Base-by-base conservation (phyloP, 345 rosid species). In the Bruguiera gymnorhiza region DNA sequence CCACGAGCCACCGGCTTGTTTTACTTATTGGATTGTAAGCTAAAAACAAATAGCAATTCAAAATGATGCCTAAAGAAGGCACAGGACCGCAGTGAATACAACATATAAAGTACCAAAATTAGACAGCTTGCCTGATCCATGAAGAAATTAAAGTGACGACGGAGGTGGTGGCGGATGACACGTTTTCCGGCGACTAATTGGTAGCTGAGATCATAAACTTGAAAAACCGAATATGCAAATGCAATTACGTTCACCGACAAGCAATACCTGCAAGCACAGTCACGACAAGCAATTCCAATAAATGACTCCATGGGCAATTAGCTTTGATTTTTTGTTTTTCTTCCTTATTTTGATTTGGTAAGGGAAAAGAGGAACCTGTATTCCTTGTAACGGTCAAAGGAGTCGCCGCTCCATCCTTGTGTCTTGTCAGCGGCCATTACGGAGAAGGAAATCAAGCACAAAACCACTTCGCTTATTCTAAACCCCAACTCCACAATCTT, bases 371-470 rank as follows among this genome's bases (percentile, higher is more conserved):
- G 19, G 58, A 2, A 89, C 99, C 97, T 88, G 85, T 89, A 96
- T 75, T 92, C 99, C 78, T 69, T 86, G 75, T 96, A 96, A 24
- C 98, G 96, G 75, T 96, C 90, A 66, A 81, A 96, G 27, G 99
- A 96, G 75, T 96, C 99, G 46, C 99, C 99, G 18, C 96, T 88
- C 99, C 98, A 96, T 6, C 99, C 99, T 71, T 85, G 88, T 31
- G 98, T 96, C 83, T 85, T 89, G 78, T 92, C 95, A 39, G 99
- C 92, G 0, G 98, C 98, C 98, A 96, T 90, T 23, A 96, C 88
- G 8, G 98, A 87, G 71, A 96, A 92, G 60, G 99, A 96, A 58
- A 93, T 89, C 87, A 92, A 76, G 65, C 98, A 86, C 73, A 92
- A 77, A 59, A 85, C 76, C 20, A 86, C 75, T 75, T 89, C 87